Percentiles rank a stretch among this genome's conserved stretches.
Conservation (phyloP, 345 rosid species). For the Brassica incana region DNA sequence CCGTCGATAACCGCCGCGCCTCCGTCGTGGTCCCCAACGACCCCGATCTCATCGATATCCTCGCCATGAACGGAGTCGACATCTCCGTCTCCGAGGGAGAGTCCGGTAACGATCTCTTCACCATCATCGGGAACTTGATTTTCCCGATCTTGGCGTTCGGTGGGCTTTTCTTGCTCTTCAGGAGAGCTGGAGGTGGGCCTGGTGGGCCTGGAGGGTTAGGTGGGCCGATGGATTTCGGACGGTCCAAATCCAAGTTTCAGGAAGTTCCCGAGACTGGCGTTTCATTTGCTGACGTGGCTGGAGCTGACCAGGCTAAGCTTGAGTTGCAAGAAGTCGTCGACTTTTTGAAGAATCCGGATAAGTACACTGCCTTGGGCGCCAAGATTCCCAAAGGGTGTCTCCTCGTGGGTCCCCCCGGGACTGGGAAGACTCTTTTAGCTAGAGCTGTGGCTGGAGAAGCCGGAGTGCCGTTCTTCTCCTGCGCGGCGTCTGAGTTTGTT, state of each 20-base stretch:
- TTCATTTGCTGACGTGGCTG: constrained; percentile 74
- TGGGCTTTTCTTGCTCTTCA: constrained; percentile 63
- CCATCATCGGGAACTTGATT: constrained; percentile 59
- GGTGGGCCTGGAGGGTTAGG: constrained; percentile 88
- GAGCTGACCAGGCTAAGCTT: constrained; percentile 79
- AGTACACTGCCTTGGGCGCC: constrained; percentile 82
- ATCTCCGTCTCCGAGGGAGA: constrained; percentile 81
- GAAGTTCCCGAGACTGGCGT: constrained; percentile 89
- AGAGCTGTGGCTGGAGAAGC: constrained; percentile 94
- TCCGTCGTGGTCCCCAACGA: neutral
- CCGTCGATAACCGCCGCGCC: constrained; percentile 5
- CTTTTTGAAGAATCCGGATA: constrained; percentile 79
- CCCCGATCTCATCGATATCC: neutral
- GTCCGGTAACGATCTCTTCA: constrained; percentile 59
- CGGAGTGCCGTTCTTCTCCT: constrained; percentile 77
- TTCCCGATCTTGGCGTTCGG: constrained; percentile 70
- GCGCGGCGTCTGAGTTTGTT: constrained; percentile 81
- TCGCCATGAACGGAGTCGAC: constrained; percentile 5
- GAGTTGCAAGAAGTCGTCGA: constrained; percentile 83
- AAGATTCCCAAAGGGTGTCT: constrained; percentile 85
- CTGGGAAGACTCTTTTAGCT: constrained; percentile 81
- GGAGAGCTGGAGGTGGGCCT: constrained; percentile 59
- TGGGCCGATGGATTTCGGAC: constrained; percentile 83
- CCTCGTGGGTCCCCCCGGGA: constrained; percentile 79
- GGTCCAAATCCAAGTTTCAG: constrained; percentile 77